Base-by-base conservation (phyloP, 495 filamentous ascomycete species). In the Staphylotrichum longicolle region DNA sequence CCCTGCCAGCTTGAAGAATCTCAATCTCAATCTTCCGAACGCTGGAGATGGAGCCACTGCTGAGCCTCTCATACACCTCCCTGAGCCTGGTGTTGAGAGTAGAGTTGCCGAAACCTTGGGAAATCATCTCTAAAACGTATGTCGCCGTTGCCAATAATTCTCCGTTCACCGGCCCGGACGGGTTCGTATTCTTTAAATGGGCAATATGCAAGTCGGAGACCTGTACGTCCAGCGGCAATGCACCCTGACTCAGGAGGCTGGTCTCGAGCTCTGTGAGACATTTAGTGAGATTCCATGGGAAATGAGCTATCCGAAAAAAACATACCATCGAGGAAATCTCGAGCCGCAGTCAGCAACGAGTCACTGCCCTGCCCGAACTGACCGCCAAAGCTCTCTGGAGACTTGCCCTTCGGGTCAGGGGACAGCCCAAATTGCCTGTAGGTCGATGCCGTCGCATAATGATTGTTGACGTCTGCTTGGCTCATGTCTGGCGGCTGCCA, bases 291-390 rank as follows among this genome's bases (percentile, higher is more conserved):
- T 48, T 12, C 40, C 39, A 35, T 9, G 5, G 12, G 2, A 20
- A 0, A n/a, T 10, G 0, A 44, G 6, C 1, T 6, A 27, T 27
- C 20, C 5, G 5, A 2, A 8, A 11, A 46, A 39, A 47, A 64
- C 76, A 61, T 63, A 79, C 77, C 76, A 67, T 81, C 78, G n/a
- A 81, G 72, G 44, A 80, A 81, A 15, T 76, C 70, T n/a, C 73
- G 71, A 7, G 71, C 75, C n/a, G 72, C 71, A 27, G 51, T 34
- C 9, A 76, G 63, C 11, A 81, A 63, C 34, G 69, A 55, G 56
- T 81, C 78, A 15, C 69, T 63, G 42, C 40, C 15, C 4, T 33
- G 35, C 27, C 37, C n/a, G 20, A 35, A 42, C 37, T 44, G 58
- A 3, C 34, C 32, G 15, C 37, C 51, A 27, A 48, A 35, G 14